Percentiles rank a stretch among this genome's conserved stretches.
phyloP scores from a whole-genome alignment of 2,329 filamentous ascomycete genomes.

The Sarocladiaceae sp. region DNA sequence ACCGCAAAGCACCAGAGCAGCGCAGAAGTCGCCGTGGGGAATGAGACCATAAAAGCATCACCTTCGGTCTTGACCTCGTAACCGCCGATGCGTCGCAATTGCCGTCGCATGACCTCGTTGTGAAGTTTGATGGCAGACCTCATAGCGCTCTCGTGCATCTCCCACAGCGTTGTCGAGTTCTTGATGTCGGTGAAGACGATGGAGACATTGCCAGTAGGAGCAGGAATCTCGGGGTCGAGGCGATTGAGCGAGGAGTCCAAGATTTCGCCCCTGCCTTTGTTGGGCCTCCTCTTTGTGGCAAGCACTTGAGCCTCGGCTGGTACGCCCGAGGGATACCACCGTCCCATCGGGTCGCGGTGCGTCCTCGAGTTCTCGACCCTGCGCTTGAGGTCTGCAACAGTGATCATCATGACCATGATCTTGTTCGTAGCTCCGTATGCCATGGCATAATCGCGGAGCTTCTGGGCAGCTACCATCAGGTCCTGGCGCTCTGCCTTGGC shows the following conservation, averaged over 20 bases:
- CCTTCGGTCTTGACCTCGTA: slow-evolving; percentile 99
- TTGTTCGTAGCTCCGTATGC: slow-evolving; percentile 91
- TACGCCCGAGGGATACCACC: slow-evolving; percentile 70
- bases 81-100: slow-evolving; percentile 86
- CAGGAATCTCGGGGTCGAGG: slow-evolving; percentile 83
- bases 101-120: slow-evolving; percentile 93
- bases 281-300: slow-evolving; percentile 54
- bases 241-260: slow-evolving; percentile 82
- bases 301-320: slow-evolving; percentile 63
- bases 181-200: slow-evolving; percentile 99
- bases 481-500: slow-evolving; percentile 80
- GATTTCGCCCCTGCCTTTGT: slow-evolving; percentile 56
- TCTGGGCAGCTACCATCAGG: slow-evolving; percentile 91
- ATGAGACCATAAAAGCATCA: slow-evolving; percentile 98
- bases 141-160: slow-evolving; percentile 92
- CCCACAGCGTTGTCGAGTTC: slow-evolving; percentile 93
- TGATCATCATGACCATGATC: slow-evolving; percentile 99
- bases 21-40: slow-evolving; percentile 90
- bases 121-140: slow-evolving; percentile 93
- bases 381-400: slow-evolving; percentile 83
- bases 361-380: slow-evolving; percentile 66
- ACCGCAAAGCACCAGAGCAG: slow-evolving; percentile 95
- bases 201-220: slow-evolving; percentile 82
- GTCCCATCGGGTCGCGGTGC: slow-evolving; percentile 76
- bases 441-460: slow-evolving; percentile 89